These are phyloP conservation scores for Ceratocystis cacaofunesta DNA, from an alignment of 2,329 filamentous ascomycete genomes.

Conservation along the genomic window DNA sequence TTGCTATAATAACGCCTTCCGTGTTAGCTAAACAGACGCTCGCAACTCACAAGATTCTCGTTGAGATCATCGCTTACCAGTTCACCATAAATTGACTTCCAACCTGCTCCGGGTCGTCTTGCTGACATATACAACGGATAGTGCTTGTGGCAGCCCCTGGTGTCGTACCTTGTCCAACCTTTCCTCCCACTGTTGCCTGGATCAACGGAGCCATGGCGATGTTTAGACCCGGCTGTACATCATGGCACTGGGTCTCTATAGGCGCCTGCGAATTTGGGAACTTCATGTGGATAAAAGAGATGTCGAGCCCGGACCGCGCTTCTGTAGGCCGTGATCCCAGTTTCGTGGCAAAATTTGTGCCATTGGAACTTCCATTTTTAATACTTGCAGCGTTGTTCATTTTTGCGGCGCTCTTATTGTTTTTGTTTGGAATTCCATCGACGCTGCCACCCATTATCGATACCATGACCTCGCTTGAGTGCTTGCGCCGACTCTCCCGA, in stretches of 20 bases:
- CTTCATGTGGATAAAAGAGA: background rate
- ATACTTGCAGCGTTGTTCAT: background rate
- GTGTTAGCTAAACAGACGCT: slow-evolving; percentile 3
- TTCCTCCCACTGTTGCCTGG: slow-evolving; percentile 17
- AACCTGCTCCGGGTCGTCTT: slow-evolving; percentile 27
- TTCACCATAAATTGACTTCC: slow-evolving; percentile 43
- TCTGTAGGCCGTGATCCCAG: background rate
- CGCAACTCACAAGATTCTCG: too few species aligned
- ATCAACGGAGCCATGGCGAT: background rate
- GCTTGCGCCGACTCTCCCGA: slow-evolving; percentile 36
- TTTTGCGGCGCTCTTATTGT: background rate
- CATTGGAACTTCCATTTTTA: background rate
- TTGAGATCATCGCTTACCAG: slow-evolving; percentile 35
- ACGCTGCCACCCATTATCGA: slow-evolving; percentile 12
- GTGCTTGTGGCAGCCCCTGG: background rate
- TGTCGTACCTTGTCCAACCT: too few species aligned
- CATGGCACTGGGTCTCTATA: background rate
- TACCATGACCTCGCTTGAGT: slow-evolving; percentile 19
- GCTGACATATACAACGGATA: slow-evolving; percentile 44
- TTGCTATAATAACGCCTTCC: slow-evolving; percentile 30
- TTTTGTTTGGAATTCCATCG: slow-evolving; percentile 22
- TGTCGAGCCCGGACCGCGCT: background rate
- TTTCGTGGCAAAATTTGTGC: background rate
- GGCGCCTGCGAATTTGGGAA: background rate
- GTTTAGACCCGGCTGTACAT: slow-evolving; percentile 1